phyloP scores from a whole-genome alignment of 2,329 filamentous ascomycete species.

The Westerdykella sp. region DNA sequence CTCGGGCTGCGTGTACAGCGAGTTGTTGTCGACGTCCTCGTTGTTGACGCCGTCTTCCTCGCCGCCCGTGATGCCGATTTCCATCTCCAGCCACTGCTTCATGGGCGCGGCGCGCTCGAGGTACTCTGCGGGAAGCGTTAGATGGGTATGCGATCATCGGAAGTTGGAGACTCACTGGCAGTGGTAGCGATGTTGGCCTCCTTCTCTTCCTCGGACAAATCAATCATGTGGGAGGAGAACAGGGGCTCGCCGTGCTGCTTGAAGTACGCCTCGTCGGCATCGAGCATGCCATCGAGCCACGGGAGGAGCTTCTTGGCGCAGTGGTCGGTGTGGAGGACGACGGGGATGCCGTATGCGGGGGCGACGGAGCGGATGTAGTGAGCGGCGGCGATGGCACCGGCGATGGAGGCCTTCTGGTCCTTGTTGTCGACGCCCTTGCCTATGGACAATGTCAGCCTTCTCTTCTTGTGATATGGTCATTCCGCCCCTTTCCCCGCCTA shows the following conservation, averaged over 20 bases:
- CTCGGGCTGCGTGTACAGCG: slow-evolving; percentile 86
- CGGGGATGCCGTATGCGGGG: slow-evolving; percentile 76
- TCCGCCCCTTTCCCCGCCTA: no score
- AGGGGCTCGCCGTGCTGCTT: slow-evolving; percentile 87
- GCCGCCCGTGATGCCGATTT: slow-evolving; percentile 81
- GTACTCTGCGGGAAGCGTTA: slow-evolving; percentile 59
- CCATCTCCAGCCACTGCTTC: slow-evolving; percentile 99
- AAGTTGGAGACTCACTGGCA: slow-evolving; percentile 75
- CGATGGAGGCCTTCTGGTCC: slow-evolving; percentile 80
- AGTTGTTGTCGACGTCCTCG: slow-evolving; percentile 93
- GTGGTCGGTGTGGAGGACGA: slow-evolving; percentile 90
- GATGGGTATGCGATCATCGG: slow-evolving; percentile 24
- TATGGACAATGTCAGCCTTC: slow-evolving; percentile 7
- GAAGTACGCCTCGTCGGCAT: slow-evolving; percentile 92
- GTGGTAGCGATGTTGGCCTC: slow-evolving; percentile 85
- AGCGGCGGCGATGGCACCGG: slow-evolving; percentile 71
- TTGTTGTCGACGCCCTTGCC: slow-evolving; percentile 40
- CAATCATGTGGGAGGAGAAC: slow-evolving; percentile 98
- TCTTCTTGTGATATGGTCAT: background rate
- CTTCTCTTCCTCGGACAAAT: slow-evolving; percentile 78
- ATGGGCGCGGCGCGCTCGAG: slow-evolving; percentile 89
- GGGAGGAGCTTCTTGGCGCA: slow-evolving; percentile 99
- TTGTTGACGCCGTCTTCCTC: slow-evolving; percentile 99
- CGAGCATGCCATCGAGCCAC: slow-evolving; percentile 74
- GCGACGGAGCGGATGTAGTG: slow-evolving; percentile 90